These are phyloP conservation scores for Mycena epipterygia DNA, from an alignment of 768 basidiomycete species.

Conservation along the genomic window DNA sequence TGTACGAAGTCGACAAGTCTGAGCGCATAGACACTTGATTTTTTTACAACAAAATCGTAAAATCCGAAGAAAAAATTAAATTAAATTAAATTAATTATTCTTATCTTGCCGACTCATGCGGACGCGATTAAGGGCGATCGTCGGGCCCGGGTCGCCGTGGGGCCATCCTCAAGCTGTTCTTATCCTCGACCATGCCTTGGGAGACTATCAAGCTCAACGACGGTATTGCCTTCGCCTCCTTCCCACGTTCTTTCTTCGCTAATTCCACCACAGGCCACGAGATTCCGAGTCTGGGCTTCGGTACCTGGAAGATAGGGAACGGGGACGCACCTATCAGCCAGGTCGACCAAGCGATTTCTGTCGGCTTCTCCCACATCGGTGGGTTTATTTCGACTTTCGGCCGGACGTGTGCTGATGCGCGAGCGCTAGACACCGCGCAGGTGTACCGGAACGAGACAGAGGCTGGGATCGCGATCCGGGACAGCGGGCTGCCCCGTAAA, in stretches of 20 bases:
- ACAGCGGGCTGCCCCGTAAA: constrained; percentile 60
- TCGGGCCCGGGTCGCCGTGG: too few relatives aligned
- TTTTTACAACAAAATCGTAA: background rate
- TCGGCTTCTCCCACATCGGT: constrained; percentile 77
- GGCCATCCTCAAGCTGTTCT: too few relatives aligned
- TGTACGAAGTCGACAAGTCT: constrained; percentile 54
- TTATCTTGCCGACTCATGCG: too few relatives aligned
- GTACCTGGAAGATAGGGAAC: constrained; percentile 74
- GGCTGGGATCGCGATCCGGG: constrained; percentile 63
- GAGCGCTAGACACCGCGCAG: constrained; percentile 68
- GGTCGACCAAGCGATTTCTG: constrained; percentile 72
- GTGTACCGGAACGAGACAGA: constrained; percentile 71
- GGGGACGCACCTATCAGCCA: constrained; percentile 66
- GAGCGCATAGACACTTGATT: constrained; percentile 46
- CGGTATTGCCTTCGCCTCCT: constrained; percentile 49
- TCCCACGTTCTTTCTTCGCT: background rate
- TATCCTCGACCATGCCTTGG: constrained; percentile 66
- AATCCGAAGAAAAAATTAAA: background rate
- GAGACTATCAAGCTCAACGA: constrained; percentile 70
- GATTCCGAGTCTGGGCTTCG: constrained; percentile 71
- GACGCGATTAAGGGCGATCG: too few relatives aligned
- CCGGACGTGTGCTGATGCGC: background rate
- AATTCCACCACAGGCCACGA: constrained; percentile 57
- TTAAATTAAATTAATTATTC: background rate
- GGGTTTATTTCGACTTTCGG: constrained; percentile 29